These are phyloP conservation scores for Lyophyllum atratum DNA, from an alignment of 768 basidiomycete genomes.

Conservation along the genomic window DNA sequence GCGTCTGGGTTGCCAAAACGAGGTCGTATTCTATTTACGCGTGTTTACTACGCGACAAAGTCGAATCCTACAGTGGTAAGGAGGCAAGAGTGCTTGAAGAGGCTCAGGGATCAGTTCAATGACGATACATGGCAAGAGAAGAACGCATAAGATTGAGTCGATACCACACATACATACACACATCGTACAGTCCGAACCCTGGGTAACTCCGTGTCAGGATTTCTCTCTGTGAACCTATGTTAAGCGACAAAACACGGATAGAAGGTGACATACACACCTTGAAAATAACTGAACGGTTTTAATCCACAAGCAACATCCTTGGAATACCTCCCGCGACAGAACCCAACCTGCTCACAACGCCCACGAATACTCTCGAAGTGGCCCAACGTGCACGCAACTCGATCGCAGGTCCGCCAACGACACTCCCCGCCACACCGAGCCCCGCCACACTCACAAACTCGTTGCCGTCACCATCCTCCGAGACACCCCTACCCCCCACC, in stretches of 20 bases:
- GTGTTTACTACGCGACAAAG: no score
- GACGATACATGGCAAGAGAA: not conserved
- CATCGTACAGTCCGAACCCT: constrained; percentile 1
- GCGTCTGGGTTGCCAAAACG: not conserved
- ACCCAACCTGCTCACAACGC: constrained; percentile 8
- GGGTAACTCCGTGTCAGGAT: not conserved
- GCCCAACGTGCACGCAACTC: not conserved
- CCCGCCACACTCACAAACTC: not conserved
- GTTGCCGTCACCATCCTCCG: constrained; percentile 2
- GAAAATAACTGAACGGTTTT: constrained; percentile 2
- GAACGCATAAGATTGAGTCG: not conserved
- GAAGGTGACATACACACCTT: not conserved
- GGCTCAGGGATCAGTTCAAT: not conserved
- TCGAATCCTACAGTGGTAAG: no score
- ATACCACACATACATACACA: constrained; percentile 2
- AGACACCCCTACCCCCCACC: constrained; percentile 45
- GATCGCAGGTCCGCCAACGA: not conserved
- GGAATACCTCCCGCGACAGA: constrained; percentile 5
- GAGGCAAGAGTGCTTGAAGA: not conserved
- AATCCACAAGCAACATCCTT: constrained; percentile 6
- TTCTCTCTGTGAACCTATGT: not conserved
- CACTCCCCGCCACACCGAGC: not conserved
- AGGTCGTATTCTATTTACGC: not conserved
- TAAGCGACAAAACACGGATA: not conserved
- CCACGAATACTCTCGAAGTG: not conserved